These are phyloP conservation scores for Conticribra guillardii DNA, from an alignment of 108 stramenopile genomes.

Conservation along the genomic window DNA sequence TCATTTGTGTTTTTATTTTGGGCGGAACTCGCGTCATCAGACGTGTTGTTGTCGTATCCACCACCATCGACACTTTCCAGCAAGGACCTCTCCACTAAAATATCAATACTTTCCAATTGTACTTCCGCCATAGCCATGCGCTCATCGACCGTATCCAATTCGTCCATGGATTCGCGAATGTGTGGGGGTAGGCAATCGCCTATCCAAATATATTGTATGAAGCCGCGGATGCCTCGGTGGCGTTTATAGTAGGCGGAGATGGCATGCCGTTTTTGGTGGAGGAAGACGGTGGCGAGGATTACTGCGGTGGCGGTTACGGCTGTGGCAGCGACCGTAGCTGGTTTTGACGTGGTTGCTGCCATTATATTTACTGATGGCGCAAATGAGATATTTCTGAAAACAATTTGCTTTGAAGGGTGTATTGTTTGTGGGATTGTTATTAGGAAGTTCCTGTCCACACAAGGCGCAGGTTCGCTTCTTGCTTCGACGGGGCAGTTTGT, in stretches of 20 bases:
- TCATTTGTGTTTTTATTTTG: too few relatives aligned
- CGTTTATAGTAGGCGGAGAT: conserved; percentile 14
- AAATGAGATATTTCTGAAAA: too few relatives aligned
- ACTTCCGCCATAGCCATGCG: conserved; percentile 22
- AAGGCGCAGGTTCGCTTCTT: too few relatives aligned
- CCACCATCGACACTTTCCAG: conserved; percentile 45
- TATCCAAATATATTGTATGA: conserved; percentile 32
- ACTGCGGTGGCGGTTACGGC: conserved; percentile 19
- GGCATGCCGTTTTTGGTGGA: conserved; percentile 7
- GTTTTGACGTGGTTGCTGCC: too few relatives aligned
- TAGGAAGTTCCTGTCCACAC: too few relatives aligned
- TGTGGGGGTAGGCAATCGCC: conserved; percentile 48
- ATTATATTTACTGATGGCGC: too few relatives aligned
- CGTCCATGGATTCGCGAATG: conserved; percentile 49
- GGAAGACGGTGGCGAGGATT: neutral
- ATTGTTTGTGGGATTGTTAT: too few relatives aligned
- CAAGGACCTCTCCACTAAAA: conserved; percentile 29
- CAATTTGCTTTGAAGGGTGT: too few relatives aligned
- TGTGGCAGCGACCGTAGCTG: too few relatives aligned
- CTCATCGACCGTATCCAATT: conserved; percentile 45
- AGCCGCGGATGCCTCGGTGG: conserved; percentile 39
- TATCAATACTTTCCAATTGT: conserved; percentile 43
- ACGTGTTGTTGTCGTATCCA: too few relatives aligned
- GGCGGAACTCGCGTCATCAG: too few relatives aligned
- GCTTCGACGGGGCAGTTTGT: too few relatives aligned